Evolutionary conservation across 1,284 basidiomycete species (phyloP), one percentile per base, ranked within the genome.

Genomic region (Leccinum glutinopallens): DNA sequence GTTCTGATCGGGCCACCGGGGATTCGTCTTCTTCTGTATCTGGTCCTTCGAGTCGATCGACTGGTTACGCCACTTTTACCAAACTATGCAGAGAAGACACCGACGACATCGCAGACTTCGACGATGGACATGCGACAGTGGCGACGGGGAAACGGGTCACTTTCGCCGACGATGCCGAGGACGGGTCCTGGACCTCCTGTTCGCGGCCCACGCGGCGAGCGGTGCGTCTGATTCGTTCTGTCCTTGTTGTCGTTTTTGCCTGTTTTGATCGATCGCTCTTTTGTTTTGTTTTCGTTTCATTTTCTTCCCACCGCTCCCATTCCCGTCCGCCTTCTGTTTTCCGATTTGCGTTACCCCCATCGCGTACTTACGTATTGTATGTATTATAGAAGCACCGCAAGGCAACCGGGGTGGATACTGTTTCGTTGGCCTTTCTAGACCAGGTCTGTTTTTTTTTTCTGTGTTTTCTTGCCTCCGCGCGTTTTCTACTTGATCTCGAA

Each of bases 61-160:
- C 56, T 41, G 64, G 66, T 15, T 17, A 66, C 60, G 49, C 74
- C 63, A 68, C 61, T 0, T 75, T 75, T 65, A 3, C 74, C 66
- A 71, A 68, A 59, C 69, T 75, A 0, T 66, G 70, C 32, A 65
- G 66, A 66, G 70, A 71, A 73, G 75, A 71, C 63, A 66, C 68
- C 65, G 76, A 75, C 25, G 75, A 75, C 51, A 72, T 70, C 70
- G 67, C 64, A 62, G 55, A 63, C 59, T 70, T 69, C 66, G 75
- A 72, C 35, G 66, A 75, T 29, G 65, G 68, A 49, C 59, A 41
- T 7, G 54, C 54, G 35, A 60, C 65, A 58, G 68, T 65, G 64
- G 66, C 65, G 33, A 69, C 66, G 62, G 68, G 69, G 56, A 77
- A 76, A 65, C 67, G 73, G 3, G 66, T 67, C 59, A 57, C 65